A percentile compares a stretch with the other conserved stretches of the same genome.
These are phyloP conservation scores for Paramecium pentaurelia DNA, from an alignment of 73 alveolate species.

Conservation along the genomic window DNA sequence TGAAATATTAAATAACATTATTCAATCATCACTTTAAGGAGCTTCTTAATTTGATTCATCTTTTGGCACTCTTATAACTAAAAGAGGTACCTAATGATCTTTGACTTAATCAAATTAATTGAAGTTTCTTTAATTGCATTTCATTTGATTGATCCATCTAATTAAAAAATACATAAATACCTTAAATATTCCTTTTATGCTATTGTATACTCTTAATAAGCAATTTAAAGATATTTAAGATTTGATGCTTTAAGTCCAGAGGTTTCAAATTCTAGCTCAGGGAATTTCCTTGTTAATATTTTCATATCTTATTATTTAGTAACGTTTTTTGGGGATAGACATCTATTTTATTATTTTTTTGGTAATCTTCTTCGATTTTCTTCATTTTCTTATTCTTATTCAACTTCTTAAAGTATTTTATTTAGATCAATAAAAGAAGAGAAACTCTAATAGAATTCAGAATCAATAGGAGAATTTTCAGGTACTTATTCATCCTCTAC, in stretches of 20 bases:
- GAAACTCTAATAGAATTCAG: conserved; percentile 24
- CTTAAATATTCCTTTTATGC: background rate
- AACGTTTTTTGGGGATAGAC: background rate
- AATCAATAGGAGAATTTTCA: background rate
- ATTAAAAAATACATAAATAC: background rate
- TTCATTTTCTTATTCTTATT: background rate
- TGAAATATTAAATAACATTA: background rate
- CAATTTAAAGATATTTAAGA: background rate
- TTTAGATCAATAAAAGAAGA: conserved; percentile 23
- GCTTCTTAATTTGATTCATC: conserved; percentile 11
- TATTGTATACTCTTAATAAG: background rate
- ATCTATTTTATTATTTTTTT: background rate
- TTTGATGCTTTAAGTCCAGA: background rate
- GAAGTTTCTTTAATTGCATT: background rate
- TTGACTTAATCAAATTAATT: background rate
- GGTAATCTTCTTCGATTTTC: background rate
- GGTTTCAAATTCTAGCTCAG: background rate
- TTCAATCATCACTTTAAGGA: background rate
- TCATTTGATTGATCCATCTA: conserved; percentile 25
- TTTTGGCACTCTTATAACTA: background rate
- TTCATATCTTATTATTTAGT: background rate
- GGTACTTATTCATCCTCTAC: background rate
- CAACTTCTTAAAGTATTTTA: background rate
- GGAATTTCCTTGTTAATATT: background rate
- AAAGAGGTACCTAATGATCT: background rate